These are phyloP conservation scores for Mycosphaerelloides madeirae DNA, from an alignment of 2,329 filamentous ascomycete species.

Conservation along the genomic window DNA sequence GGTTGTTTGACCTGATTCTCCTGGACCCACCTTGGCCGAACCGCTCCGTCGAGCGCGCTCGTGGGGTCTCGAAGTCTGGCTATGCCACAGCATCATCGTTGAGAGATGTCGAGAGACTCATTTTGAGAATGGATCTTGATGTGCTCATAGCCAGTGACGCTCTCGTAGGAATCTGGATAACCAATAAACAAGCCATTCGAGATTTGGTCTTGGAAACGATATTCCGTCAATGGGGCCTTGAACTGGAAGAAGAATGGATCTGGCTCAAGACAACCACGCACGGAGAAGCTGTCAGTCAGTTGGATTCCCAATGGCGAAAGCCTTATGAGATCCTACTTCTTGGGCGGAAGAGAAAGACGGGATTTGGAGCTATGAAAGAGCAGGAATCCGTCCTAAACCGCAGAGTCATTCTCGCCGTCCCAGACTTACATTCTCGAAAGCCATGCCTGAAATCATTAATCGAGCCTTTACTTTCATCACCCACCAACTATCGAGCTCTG, in stretches of 20 bases:
- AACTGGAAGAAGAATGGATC: constrained; percentile 65
- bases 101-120: constrained; percentile 41
- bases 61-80: constrained; percentile 39
- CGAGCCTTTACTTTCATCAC: constrained; percentile 47
- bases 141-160: constrained; percentile 51
- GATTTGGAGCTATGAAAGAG: not conserved
- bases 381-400: constrained; percentile 32
- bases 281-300: constrained; percentile 60
- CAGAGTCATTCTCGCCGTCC: constrained; percentile 63
- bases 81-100: constrained; percentile 39
- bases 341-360: constrained; percentile 36
- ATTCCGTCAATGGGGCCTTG: constrained; percentile 63
- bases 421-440: constrained; percentile 74
- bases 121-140: constrained; percentile 45
- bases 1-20: constrained; percentile 61
- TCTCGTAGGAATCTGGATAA: constrained; percentile 70
- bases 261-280: constrained; percentile 68
- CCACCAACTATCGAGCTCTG: constrained; percentile 52
- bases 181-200: constrained; percentile 60
- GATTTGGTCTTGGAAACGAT: constrained; percentile 56
- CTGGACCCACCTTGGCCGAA: constrained; percentile 82
- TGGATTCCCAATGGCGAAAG: constrained; percentile 63
- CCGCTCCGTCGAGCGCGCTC: constrained; percentile 60
- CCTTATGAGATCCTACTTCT: constrained; percentile 72
- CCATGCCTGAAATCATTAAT: constrained; percentile 64